Evolutionary conservation across 1,284 basidiomycete species (phyloP).

Genomic region (Porodaedalea pini): DNA sequence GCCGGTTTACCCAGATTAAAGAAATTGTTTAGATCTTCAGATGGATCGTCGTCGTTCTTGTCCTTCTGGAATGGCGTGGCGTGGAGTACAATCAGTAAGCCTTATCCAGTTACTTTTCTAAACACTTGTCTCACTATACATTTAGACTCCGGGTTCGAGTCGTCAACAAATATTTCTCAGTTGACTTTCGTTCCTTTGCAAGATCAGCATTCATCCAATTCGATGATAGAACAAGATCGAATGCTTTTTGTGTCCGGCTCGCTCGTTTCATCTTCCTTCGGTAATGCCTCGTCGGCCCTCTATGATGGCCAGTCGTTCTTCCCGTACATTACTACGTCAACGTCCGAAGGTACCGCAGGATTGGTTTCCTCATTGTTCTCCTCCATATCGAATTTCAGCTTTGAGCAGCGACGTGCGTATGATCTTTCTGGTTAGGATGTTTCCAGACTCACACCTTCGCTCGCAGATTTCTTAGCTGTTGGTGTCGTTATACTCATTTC

Average conservation of each 20-base stretch:
- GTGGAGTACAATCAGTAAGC: conserved; percentile 67
- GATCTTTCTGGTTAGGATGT: background rate
- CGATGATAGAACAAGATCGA: conserved; percentile 79
- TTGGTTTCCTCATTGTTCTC: conserved; percentile 78
- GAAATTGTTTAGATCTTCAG: conserved; percentile 40
- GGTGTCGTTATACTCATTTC: conserved; percentile 96
- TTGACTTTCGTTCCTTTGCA: conserved; percentile 88
- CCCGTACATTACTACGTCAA: conserved; percentile 78
- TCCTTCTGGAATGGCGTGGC: conserved; percentile 76
- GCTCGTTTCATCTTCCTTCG: conserved; percentile 66
- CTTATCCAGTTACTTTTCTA: background rate
- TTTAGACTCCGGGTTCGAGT: conserved; percentile 51
- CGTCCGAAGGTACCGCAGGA: conserved; percentile 67
- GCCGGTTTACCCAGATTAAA: conserved; percentile 10
- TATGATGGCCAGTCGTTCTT: conserved; percentile 84
- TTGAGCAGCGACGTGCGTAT: conserved; percentile 64
- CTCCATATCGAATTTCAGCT: conserved; percentile 74
- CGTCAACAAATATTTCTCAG: conserved; percentile 69
- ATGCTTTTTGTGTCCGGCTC: conserved; percentile 89
- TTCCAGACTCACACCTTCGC: conserved; percentile 18
- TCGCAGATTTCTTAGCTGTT: conserved; percentile 77
- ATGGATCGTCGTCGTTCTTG: conserved; percentile 67
- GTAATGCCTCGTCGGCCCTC: conserved; percentile 79
- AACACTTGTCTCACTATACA: conserved; percentile 11
- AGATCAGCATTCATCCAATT: conserved; percentile 64